These are phyloP conservation scores for Amanita rimosa DNA, from an alignment of 768 basidiomycete species.

Conservation along the genomic window DNA sequence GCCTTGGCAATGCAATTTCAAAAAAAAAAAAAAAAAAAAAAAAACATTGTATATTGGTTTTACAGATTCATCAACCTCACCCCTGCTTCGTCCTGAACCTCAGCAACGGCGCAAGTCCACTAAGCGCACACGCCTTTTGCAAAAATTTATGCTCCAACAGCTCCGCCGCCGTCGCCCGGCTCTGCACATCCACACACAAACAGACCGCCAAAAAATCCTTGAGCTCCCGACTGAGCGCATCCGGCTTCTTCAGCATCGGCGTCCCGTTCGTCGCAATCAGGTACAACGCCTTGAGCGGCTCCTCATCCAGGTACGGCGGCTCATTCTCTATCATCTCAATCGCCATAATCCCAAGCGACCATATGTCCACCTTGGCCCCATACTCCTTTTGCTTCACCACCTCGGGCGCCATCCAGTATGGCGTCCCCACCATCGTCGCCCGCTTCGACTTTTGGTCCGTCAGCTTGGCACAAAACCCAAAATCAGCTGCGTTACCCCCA, in stretches of 20 bases:
- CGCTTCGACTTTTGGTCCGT: constrained; percentile 96
- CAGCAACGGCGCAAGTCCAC: constrained; percentile 77
- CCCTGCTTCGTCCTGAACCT: constrained; percentile 63
- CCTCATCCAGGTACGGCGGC: constrained; percentile 92
- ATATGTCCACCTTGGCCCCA: constrained; percentile 93
- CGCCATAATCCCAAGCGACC: constrained; percentile 97
- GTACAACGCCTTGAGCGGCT: constrained; percentile 89
- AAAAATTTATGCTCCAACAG: constrained; percentile 91
- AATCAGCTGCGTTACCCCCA: constrained; percentile 62
- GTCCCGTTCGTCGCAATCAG: constrained; percentile 98
- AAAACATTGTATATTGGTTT: too few relatives aligned
- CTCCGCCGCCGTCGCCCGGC: constrained; percentile 83
- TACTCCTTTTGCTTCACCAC: constrained; percentile 97
- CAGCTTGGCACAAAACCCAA: constrained; percentile 93
- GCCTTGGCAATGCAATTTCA: too few relatives aligned
- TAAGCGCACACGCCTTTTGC: constrained; percentile 74
- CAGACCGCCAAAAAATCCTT: constrained; percentile 98
- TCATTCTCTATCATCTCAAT: constrained; percentile 99
- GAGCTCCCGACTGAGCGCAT: constrained; percentile 81
- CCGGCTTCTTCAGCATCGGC: constrained; percentile 94
- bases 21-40: too few relatives aligned
- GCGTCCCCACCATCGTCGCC: constrained; percentile 97
- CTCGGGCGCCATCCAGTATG: constrained; percentile 99
- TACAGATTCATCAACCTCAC: too few relatives aligned
- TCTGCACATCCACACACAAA: constrained; percentile 91